These are phyloP conservation scores for Paramecium tetraurelia DNA, from an alignment of 73 alveolate genomes.

Conservation along the genomic window DNA sequence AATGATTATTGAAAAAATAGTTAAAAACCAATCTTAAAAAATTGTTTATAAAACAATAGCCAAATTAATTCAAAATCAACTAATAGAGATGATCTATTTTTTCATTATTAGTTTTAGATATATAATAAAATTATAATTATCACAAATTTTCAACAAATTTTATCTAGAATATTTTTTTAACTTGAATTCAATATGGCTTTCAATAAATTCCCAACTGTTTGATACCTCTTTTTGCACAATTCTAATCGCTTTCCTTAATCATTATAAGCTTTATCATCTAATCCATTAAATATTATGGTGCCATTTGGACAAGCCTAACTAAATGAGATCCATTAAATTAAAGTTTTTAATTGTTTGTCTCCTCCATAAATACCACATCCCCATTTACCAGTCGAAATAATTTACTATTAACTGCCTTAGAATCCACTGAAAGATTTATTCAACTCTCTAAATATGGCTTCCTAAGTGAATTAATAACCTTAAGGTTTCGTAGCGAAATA, in stretches of 20 bases:
- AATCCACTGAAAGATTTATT: constrained; percentile 68
- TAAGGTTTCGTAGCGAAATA: neutral
- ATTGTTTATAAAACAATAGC: no score
- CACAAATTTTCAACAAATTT: neutral
- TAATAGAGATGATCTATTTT: neutral
- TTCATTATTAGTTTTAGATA: neutral
- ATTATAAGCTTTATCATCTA: neutral
- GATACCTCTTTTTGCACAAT: neutral
- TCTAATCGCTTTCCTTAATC: neutral
- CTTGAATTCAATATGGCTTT: neutral
- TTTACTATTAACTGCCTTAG: neutral
- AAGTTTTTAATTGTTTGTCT: constrained; percentile 64
- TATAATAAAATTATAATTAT: neutral
- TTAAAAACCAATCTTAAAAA: no score
- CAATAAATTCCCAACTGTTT: neutral
- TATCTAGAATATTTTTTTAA: neutral
- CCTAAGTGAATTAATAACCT: neutral
- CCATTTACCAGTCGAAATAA: constrained; percentile 78
- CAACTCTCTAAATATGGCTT: constrained; percentile 66
- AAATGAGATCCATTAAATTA: constrained; percentile 71
- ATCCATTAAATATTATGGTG: neutral
- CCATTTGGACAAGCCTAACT: neutral
- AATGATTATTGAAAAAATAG: neutral
- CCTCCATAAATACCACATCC: constrained; percentile 84
- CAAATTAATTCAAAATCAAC: neutral